phyloP scores from a whole-genome alignment of 192 early-diverging fungal species.

The Jimgerdemannia lactiflua region DNA sequence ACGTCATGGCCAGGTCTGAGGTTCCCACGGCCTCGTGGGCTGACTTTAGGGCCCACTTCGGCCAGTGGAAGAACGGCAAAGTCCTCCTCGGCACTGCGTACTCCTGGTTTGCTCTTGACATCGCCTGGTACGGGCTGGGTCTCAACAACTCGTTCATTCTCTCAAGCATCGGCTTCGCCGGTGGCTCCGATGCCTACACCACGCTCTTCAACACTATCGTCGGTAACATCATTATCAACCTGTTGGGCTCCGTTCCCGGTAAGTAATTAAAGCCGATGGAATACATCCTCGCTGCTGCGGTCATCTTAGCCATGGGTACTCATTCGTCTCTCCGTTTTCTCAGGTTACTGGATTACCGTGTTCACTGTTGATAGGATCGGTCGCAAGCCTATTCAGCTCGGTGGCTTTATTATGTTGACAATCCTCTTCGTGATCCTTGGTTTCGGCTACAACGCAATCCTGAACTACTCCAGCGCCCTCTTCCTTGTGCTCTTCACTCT shows the following conservation, averaged over 20 bases:
- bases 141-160: conserved; percentile 78
- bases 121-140: conserved; percentile 83
- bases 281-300: background rate
- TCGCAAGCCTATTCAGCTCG: conserved; percentile 88
- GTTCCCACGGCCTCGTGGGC: conserved; percentile 37
- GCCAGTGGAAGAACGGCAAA: conserved; percentile 77
- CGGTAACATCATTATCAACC: conserved; percentile 90
- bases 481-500: conserved; percentile 67
- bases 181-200: conserved; percentile 27
- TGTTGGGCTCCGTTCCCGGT: conserved; percentile 82
- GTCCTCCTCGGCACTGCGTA: conserved; percentile 75
- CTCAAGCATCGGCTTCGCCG: conserved; percentile 63
- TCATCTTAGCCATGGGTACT: background rate
- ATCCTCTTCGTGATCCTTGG: conserved; percentile 74
- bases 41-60: conserved; percentile 70
- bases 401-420: conserved; percentile 82
- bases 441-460: conserved; percentile 67
- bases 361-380: conserved; percentile 85
- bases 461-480: conserved; percentile 46
- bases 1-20: conserved; percentile 15
- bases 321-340: background rate
- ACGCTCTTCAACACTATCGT: conserved; percentile 55
- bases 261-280: background rate
- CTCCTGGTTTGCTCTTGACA: conserved; percentile 76
- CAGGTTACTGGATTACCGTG: conserved; percentile 91